A percentile compares a stretch with the other conserved stretches of the same genome.
phyloP scores from a whole-genome alignment of 2,329 filamentous ascomycete species.

The Colletotrichum sp. region DNA sequence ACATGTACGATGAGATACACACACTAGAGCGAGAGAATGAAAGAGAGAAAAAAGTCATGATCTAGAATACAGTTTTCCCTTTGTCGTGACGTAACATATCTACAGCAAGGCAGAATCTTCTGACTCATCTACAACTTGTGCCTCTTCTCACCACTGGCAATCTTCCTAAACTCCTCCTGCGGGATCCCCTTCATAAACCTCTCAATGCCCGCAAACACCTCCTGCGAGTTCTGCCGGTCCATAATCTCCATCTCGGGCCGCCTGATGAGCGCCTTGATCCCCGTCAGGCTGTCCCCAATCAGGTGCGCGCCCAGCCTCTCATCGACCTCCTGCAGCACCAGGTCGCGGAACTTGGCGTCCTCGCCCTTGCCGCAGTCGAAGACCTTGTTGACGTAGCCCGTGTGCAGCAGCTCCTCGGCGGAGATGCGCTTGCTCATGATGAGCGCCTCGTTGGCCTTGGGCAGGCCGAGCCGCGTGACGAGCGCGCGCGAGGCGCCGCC shows the following conservation, averaged over 20 bases:
- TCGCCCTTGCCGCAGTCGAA: constrained; percentile 65
- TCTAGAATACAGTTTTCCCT: neutral
- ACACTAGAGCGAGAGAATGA: neutral
- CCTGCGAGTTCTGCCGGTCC: constrained; percentile 78
- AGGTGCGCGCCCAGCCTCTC: constrained; percentile 82
- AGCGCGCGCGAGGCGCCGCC: constrained; percentile 82
- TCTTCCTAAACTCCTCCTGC: constrained; percentile 85
- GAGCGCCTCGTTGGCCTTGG: constrained; percentile 88
- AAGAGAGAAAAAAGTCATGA: neutral
- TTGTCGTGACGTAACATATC: neutral
- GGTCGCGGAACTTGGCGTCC: constrained; percentile 69
- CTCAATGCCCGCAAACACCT: constrained; percentile 86
- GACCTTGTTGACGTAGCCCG: constrained; percentile 87
- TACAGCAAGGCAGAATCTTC: neutral
- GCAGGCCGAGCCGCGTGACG: constrained; percentile 78
- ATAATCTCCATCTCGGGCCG: constrained; percentile 74
- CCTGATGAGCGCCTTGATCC: constrained; percentile 85
- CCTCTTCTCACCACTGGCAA: constrained; percentile 88
- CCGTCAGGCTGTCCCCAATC: constrained; percentile 76
- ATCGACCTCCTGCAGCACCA: constrained; percentile 81
- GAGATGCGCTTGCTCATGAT: constrained; percentile 85
- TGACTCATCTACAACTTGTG: constrained; percentile 75
- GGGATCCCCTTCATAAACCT: constrained; percentile 82
- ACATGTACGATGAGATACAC: neutral
- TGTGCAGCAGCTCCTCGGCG: constrained; percentile 73